Percentiles rank a stretch among this genome's conserved stretches.
Evolutionary conservation across 768 basidiomycete species (phyloP).

Genomic region (Trametes punicea): DNA sequence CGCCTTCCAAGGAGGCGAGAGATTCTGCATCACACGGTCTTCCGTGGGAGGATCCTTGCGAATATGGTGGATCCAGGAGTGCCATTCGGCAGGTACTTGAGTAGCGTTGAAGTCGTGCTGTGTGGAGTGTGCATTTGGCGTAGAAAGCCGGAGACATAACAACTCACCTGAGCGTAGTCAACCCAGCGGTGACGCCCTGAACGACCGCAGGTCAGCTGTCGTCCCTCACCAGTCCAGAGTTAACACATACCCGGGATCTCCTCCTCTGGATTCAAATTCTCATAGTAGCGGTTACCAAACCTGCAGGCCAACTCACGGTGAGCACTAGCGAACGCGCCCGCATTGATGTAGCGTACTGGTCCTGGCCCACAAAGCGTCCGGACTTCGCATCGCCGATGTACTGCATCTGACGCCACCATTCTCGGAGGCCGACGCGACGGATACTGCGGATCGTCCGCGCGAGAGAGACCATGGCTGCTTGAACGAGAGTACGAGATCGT

Average conservation of each 20-base stretch:
- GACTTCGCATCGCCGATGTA: slow-evolving; percentile 94
- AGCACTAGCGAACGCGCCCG: not conserved
- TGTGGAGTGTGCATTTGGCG: not conserved
- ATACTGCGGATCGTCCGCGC: slow-evolving; percentile 73
- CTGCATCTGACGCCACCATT: slow-evolving; percentile 91
- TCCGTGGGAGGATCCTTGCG: slow-evolving; percentile 76
- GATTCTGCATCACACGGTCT: slow-evolving; percentile 66
- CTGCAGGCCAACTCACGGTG: slow-evolving; percentile 35
- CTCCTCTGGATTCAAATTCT: slow-evolving; percentile 84
- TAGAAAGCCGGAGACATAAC: not conserved
- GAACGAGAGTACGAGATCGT: not conserved
- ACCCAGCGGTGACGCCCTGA: slow-evolving; percentile 96
- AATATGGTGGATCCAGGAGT: slow-evolving; percentile 92
- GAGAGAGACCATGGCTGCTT: slow-evolving; percentile 46
- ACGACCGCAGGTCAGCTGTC: no score
- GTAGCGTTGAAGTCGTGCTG: slow-evolving; percentile 87
- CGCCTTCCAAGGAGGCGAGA: slow-evolving; percentile 77
- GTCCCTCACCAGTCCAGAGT: not conserved
- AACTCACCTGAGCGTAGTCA: slow-evolving; percentile 78
- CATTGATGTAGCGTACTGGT: slow-evolving; percentile 63
- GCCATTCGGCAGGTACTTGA: slow-evolving; percentile 96
- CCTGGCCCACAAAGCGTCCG: slow-evolving; percentile 69
- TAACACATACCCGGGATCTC: slow-evolving; percentile 74
- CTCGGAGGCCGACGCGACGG: slow-evolving; percentile 68
- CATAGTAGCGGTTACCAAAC: slow-evolving; percentile 93